Evolutionary conservation across 352 stramenopile species (phyloP).

Genomic region (Pythium insidiosum): DNA sequence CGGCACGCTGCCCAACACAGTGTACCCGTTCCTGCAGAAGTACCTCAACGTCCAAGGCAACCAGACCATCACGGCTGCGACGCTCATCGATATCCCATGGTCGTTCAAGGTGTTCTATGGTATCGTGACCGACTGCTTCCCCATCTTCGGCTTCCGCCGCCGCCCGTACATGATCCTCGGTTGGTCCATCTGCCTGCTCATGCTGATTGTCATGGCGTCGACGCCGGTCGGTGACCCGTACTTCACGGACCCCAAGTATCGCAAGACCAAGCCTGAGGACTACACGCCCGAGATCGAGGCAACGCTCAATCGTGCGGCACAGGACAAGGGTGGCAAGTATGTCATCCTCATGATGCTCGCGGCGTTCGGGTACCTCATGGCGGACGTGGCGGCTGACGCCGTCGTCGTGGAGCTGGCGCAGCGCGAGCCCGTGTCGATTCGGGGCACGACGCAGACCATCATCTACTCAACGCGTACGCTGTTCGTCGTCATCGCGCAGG

Average conservation of each 20-base stretch:
- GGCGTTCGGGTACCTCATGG: constrained; percentile 64
- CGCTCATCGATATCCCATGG: constrained; percentile 33
- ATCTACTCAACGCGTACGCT: constrained; percentile 38
- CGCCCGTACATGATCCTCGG: constrained; percentile 56
- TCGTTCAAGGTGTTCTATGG: constrained; percentile 62
- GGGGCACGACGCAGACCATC: constrained; percentile 27
- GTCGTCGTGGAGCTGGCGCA: constrained; percentile 26
- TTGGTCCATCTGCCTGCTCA: constrained; percentile 33
- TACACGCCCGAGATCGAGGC: constrained; percentile 20
- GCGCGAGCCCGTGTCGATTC: constrained; percentile 29
- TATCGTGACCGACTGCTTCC: constrained; percentile 45
- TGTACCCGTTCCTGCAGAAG: constrained; percentile 38
- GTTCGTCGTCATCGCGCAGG: constrained; percentile 22
- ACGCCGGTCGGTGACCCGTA: constrained; percentile 34
- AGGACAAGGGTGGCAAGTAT: constrained; percentile 34
- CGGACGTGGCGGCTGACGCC: constrained; percentile 66
- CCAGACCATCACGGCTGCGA: constrained; percentile 14
- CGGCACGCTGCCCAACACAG: constrained; percentile 22
- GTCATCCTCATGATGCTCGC: constrained; percentile 67
- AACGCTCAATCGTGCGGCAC: constrained; percentile 26
- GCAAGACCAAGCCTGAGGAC: constrained; percentile 8
- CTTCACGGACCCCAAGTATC: constrained; percentile 20
- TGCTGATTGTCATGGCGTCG: constrained; percentile 33
- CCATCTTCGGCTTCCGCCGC: constrained; percentile 44
- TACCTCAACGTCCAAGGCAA: constrained; percentile 32